phyloP scores from a whole-genome alignment of 306 rosid genomes.

The Neltuma alba region DNA sequence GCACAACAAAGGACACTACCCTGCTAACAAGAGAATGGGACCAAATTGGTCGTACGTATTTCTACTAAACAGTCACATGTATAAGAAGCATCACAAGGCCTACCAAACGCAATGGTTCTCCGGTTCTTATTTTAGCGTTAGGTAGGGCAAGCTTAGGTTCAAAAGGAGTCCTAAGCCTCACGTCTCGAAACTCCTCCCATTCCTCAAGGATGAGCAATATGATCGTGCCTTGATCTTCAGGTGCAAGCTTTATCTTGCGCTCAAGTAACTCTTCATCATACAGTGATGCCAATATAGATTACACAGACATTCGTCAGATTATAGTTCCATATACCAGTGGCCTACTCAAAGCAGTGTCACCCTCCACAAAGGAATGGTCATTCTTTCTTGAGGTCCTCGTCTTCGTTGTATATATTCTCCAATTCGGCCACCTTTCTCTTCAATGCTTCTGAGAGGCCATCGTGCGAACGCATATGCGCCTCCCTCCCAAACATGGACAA shows the following conservation, averaged over 20 bases:
- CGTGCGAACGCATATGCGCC: conserved; percentile 29
- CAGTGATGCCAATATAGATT: conserved; percentile 38
- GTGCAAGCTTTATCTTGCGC: conserved; percentile 43
- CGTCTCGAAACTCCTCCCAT: conserved; percentile 43
- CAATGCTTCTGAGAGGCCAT: conserved; percentile 38
- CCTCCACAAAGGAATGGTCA: conserved; percentile 58
- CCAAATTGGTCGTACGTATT: not conserved
- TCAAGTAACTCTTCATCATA: conserved; percentile 54
- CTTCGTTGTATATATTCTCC: conserved; percentile 58
- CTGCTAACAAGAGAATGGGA: not conserved
- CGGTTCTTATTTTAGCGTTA: conserved; percentile 41
- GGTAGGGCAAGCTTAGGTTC: conserved; percentile 46
- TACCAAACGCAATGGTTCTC: conserved; percentile 48
- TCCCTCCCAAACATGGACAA: conserved; percentile 32
- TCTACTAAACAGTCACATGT: not conserved
- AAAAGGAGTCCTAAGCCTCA: conserved; percentile 46
- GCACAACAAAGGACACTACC: not conserved
- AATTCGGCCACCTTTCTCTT: conserved; percentile 44
- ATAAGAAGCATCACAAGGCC: not conserved
- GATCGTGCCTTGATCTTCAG: conserved; percentile 38
- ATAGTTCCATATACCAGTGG: not conserved
- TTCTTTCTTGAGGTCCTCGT: conserved; percentile 33
- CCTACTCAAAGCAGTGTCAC: conserved; percentile 9
- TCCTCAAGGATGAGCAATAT: conserved; percentile 46
- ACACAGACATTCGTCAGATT: not conserved